A percentile compares a stretch with the other conserved stretches of the same genome.
These are phyloP conservation scores for Ophiostoma quercus DNA, from an alignment of 2,329 filamentous ascomycete species.

Conservation along the genomic window DNA sequence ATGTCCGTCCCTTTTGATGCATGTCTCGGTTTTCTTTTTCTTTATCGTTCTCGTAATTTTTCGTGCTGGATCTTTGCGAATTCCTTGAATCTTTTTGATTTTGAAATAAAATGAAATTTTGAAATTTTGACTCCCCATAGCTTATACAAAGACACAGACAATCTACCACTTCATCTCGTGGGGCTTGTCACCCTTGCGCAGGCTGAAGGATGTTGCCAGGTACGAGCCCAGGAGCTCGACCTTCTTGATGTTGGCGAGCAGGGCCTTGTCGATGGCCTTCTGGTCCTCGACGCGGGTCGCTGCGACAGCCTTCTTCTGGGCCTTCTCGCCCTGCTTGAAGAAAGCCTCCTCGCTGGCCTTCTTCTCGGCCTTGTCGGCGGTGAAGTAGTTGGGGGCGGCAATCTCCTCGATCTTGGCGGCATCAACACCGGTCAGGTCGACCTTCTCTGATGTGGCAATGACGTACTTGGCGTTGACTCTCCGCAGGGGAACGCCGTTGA, in stretches of 20 bases:
- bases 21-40: not conserved
- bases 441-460: conserved; percentile 81
- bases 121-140: conserved; percentile 7
- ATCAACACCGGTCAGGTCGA: conserved; percentile 82
- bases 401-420: conserved; percentile 80
- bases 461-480: conserved; percentile 91
- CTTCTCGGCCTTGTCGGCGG: conserved; percentile 88
- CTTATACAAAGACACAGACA: conserved; percentile 31
- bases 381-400: conserved; percentile 83
- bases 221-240: conserved; percentile 90
- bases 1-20: not conserved
- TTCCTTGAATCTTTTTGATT: too few relatives aligned
- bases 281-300: conserved; percentile 93
- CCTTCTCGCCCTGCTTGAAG: conserved; percentile 99
- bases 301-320: conserved; percentile 95
- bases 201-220: conserved; percentile 92
- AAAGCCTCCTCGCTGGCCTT: conserved; percentile 97
- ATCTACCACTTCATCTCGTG: conserved; percentile 99
- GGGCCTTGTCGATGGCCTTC: conserved; percentile 96
- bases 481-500: conserved; percentile 98
- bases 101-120: too few relatives aligned
- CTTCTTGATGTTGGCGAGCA: conserved; percentile 97
- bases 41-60: conserved; percentile 3
- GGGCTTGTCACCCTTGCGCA: conserved; percentile 98
- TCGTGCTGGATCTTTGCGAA: too few relatives aligned